Evolutionary conservation across 2,329 filamentous ascomycete genomes (phyloP).

Genomic region (Rutstroemia sp.): DNA sequence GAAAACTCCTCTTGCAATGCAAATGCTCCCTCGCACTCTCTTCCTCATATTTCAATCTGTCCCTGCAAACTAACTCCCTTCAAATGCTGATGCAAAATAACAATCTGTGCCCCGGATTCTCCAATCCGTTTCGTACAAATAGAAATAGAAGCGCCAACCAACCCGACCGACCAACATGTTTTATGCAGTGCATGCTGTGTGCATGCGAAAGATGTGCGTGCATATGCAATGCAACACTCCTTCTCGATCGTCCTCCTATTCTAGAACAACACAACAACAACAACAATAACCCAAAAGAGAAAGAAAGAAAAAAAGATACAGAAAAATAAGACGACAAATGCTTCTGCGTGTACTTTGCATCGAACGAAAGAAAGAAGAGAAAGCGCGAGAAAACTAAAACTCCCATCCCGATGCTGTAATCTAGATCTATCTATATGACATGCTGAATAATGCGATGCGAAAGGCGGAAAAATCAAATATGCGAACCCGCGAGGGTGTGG

Average conservation of each 20-base stretch:
- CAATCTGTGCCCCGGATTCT: background rate
- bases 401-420: background rate
- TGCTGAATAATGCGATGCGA: background rate
- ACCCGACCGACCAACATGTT: background rate
- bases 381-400: background rate
- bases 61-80: background rate
- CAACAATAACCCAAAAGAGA: background rate
- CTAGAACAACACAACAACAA: background rate
- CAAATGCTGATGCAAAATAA: constrained; percentile 1
- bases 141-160: no score
- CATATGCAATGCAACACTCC: background rate
- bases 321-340: no score
- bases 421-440: background rate
- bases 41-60: background rate
- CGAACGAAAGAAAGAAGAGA: background rate
- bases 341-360: no score
- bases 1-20: background rate
- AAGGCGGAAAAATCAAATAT: background rate
- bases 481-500: background rate
- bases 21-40: background rate
- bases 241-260: background rate
- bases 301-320: no score
- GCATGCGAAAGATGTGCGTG: background rate
- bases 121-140: no score
- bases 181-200: no score